Base-by-base conservation (phyloP, 139 green algal genomes). In the Picochlorum sp. region DNA sequence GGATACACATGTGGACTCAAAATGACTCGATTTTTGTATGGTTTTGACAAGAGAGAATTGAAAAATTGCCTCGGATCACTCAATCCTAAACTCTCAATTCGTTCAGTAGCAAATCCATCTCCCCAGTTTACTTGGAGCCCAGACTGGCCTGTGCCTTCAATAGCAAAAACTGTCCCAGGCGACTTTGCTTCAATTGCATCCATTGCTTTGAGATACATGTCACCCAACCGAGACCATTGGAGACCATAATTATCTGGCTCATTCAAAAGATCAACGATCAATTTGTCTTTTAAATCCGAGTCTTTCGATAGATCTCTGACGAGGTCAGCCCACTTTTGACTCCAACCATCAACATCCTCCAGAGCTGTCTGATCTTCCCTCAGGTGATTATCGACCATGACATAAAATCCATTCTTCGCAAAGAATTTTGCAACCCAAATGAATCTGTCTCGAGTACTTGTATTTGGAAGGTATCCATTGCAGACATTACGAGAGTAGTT, bases 61-160 rank as follows among this genome's bases (percentile, higher is more conserved):
- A 84, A 84, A 63, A 84, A 84, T 38, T 62, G 70, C 34, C 60
- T 76, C 58, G 77, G 62, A 63, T 84, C 74, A 52, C 47, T 52
- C 47, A 52, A 52, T n/a, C 47, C 47, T 20, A 52, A 52, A 21
- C 18, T 52, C 2, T 52, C 47, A 54, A 54, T 54, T 54, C 47
- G 2, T 50, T 65, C 51, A 3, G 69, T 75, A 41, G 59, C 54
- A 45, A 71, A 75, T 59, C 69, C 69, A 20, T 75, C 69, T 38
- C 69, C 69, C 69, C 69, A 75, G 59, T 57, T 61, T 15, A 62
- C 62, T 61, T 51, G 59, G 14, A 69, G 23, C 37, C 21, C 23
- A 21, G 28, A 37, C 41, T 75, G 69, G n/a, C 54, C 52, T 16
- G 16, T 61, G 38, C 62, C 69, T 44, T 75, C 54, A 2, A 75